Evolutionary conservation across 139 green algal species (phyloP), one percentile per base, ranked within the genome.

Genomic region (Volvox africanus): DNA sequence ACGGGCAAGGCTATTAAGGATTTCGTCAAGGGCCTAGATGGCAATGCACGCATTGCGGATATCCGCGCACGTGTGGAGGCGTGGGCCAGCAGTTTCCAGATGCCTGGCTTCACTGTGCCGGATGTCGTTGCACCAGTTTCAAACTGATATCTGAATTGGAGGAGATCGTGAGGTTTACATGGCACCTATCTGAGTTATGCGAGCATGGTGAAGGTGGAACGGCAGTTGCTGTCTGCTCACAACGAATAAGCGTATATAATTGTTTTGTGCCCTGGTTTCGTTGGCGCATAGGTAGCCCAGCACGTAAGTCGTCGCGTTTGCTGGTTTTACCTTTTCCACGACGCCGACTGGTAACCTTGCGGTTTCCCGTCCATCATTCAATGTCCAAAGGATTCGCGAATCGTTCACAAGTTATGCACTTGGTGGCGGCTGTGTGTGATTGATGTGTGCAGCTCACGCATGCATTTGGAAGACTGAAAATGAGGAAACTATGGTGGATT

Each of bases 1-100:
- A 92, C 95, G 65, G 98, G 97, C 86, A 98, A 98, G 95, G 93
- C 96, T 93, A 95, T 99, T 75, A 97, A 97, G 90, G 97, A 99
- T 89, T 99, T 98, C 88, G 61, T 76, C 36, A 91, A 94, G 61
- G 93, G 68, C 0, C 67, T 94, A 36, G 92, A 94, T 68, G 86
- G 79, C 35, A 68, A 94, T 61, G n/a, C 83, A 36, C 21, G 91
- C 83, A 68, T 96, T 1, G 89, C 91, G 11, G 93, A 92, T 62
- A 94, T 96, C 61, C 92, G 91, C 1, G 55, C 67, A 32, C 82
- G 92, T 6, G 93, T 95, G 69, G 94, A 96, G 93, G 92, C 79
- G 0, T 96, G 93, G 44, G 80, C 92, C 26, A 80, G 37, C 30
- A 79, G 50, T 12, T 96, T 96, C 93, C 89, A 93, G 76, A 96